Evolutionary conservation across 2,329 filamentous ascomycete species (phyloP), one percentile per base, ranked within the genome.

Genomic region (Epichloe hybrida): DNA sequence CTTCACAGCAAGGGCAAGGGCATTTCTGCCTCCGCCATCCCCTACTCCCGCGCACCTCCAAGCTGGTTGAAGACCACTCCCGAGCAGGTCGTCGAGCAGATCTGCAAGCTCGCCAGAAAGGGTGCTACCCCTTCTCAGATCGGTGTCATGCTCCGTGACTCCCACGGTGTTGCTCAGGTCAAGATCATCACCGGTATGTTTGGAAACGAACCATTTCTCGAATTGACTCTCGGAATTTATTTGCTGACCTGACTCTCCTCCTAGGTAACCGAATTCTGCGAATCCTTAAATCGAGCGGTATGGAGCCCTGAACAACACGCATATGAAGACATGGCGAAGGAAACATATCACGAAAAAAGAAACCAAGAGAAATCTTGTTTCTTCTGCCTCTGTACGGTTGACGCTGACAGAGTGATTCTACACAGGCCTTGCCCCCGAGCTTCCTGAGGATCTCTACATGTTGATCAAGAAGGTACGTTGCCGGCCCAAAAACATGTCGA

Each of bases 1-100:
- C 84, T 97, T 85, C 94, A 98, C 85, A 87, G 81, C 82, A 95
- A 96, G 69, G 91, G 93, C 79, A 97, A 97, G 88, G 94, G 93
- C 75, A 98, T 98, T 77, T 89, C 88, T 62, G 76, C 88, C 76
- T 95, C 88, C 58, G 88, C 93, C 67, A 77, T 97, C 75, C 93
- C 94, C 69, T 98, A 97, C 84, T 95, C 88, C 63, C 91, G 93
- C 77, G 83, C 81, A 64, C 72, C 89, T 59, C 91, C 93, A 56
- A 81, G 90, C 63, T 98, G 93, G 93, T 80, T 97, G 75, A 98
- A 98, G 86, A 94, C 88, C 77, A 95, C 89, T 64, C 90, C 93
- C 69, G 89, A 96, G 67, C 88, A 95, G 79, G 89, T 98, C 72
- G 88, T 95, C 65, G 93, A 98, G 72, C 90, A 97, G 79, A 98